Percentiles rank a stretch among this genome's conserved stretches.
Evolutionary conservation across 2,329 filamentous ascomycete species (phyloP).

Genomic region (Venturiaceae sp.): DNA sequence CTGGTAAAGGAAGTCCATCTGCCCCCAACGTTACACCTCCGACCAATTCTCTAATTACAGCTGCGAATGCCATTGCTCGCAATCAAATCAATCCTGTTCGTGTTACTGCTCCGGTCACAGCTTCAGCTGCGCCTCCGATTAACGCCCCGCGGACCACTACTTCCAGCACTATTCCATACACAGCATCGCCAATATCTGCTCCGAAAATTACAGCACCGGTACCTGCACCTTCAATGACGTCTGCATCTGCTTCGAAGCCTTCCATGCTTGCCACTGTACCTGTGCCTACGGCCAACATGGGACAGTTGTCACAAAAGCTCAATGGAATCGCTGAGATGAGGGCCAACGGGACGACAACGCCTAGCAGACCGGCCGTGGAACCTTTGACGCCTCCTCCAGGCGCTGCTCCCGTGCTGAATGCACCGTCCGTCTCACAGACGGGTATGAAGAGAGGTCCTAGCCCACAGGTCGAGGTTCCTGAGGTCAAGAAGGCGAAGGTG

Average conservation of each 20-base stretch:
- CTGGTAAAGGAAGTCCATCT: not conserved
- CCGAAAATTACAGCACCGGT: not conserved
- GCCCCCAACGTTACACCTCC: not conserved
- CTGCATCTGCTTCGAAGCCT: not conserved
- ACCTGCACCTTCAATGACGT: not conserved
- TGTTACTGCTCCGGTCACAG: not conserved
- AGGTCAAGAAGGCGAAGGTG: not conserved
- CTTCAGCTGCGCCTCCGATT: not conserved
- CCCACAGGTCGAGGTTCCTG: not conserved
- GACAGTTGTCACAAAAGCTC: not conserved
- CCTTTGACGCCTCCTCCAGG: slow-evolving; percentile 5
- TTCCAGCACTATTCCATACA: not conserved
- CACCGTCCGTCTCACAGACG: not conserved
- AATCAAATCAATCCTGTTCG: not conserved
- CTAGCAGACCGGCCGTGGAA: slow-evolving; percentile 7
- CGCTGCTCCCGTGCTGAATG: not conserved
- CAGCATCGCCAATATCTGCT: not conserved
- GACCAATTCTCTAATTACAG: too few species aligned
- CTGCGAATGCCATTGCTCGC: not conserved
- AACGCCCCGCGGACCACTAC: not conserved
- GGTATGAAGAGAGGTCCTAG: not conserved
- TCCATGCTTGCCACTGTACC: not conserved
- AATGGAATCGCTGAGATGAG: not conserved
- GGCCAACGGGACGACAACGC: slow-evolving; percentile 1
- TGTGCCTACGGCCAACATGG: not conserved